phyloP scores from a whole-genome alignment of 2,329 filamentous ascomycete genomes.

The Pleoardoris graminearum region DNA sequence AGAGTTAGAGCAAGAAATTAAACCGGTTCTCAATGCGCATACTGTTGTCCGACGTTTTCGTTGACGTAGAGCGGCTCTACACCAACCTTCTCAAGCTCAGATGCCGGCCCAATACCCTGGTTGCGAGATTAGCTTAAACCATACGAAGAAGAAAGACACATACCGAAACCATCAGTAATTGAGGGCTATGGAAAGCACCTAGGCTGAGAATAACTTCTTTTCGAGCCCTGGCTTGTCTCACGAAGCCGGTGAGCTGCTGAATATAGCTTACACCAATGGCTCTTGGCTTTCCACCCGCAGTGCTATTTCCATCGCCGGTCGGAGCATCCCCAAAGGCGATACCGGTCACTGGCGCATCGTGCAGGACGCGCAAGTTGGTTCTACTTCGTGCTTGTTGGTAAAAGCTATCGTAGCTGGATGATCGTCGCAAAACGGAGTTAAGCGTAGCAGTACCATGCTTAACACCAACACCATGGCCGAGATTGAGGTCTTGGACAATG shows the following conservation, averaged over 20 bases:
- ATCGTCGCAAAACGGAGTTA: slow-evolving; percentile 23
- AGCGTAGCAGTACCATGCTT: slow-evolving; percentile 38
- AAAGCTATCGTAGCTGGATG: slow-evolving; percentile 38
- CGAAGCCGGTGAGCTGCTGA: slow-evolving; percentile 27
- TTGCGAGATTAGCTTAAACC: no score
- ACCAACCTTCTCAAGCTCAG: slow-evolving; percentile 48
- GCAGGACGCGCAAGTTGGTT: slow-evolving; percentile 34
- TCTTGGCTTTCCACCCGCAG: slow-evolving; percentile 1
- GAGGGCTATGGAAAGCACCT: slow-evolving; percentile 42
- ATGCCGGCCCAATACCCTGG: slow-evolving; percentile 60
- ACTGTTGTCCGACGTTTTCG: slow-evolving; percentile 37
- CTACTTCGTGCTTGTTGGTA: slow-evolving; percentile 33
- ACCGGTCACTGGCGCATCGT: slow-evolving; percentile 31
- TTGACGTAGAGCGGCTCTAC: slow-evolving; percentile 28
- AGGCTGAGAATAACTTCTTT: slow-evolving; percentile 40
- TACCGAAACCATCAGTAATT: slow-evolving; percentile 37
- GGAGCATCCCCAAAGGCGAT: slow-evolving; percentile 21
- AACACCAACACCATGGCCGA: slow-evolving; percentile 32
- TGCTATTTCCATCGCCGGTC: slow-evolving; percentile 7
- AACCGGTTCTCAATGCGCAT: no score
- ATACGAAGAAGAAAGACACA: no score
- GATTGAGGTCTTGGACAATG: slow-evolving; percentile 40
- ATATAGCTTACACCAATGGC: slow-evolving; percentile 35
- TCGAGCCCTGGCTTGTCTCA: slow-evolving; percentile 30
- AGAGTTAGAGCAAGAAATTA: no score